phyloP scores from a whole-genome alignment of 192 early-diverging fungal species.

The Coemansia pectinata region DNA sequence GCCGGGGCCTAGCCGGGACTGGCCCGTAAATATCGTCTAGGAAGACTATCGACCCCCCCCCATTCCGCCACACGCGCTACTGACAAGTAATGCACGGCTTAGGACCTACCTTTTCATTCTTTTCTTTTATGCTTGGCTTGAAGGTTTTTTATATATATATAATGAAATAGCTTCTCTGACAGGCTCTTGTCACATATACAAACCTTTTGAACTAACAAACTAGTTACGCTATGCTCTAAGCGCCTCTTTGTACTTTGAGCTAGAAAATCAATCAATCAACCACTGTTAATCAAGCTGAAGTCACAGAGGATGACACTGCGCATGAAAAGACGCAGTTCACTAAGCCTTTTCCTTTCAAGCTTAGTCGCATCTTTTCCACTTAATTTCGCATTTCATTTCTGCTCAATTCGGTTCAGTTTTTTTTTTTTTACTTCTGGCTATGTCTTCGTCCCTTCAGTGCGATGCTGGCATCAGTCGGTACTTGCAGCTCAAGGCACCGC shows the following conservation, averaged over 20 bases:
- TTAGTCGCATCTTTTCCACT: not conserved
- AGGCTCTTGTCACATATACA: not conserved
- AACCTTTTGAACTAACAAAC: not conserved
- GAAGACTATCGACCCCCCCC: not conserved
- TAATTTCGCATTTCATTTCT: conserved; percentile 6
- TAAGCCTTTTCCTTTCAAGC: not conserved
- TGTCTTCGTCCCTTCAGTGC: conserved; percentile 19
- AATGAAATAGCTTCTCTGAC: not conserved
- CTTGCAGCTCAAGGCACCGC: conserved; percentile 46
- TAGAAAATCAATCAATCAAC: not conserved
- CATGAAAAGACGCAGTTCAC: not conserved
- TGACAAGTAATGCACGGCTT: not conserved
- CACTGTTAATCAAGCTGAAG: not conserved
- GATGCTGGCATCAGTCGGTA: conserved; percentile 35
- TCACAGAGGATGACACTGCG: not conserved
- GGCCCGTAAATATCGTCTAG: conserved; percentile 54
- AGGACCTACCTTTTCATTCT: not conserved
- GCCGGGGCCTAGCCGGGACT: conserved; percentile 46
- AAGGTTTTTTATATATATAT: not conserved
- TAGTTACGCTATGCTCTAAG: not conserved
- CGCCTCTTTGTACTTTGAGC: not conserved
- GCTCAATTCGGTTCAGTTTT: conserved; percentile 1
- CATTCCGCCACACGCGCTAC: not conserved
- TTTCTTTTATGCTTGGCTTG: not conserved
- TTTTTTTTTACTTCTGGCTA: not conserved